These are phyloP conservation scores for Wallacemonas sp. DNA, from an alignment of 208 protist genomes.

Conservation along the genomic window DNA sequence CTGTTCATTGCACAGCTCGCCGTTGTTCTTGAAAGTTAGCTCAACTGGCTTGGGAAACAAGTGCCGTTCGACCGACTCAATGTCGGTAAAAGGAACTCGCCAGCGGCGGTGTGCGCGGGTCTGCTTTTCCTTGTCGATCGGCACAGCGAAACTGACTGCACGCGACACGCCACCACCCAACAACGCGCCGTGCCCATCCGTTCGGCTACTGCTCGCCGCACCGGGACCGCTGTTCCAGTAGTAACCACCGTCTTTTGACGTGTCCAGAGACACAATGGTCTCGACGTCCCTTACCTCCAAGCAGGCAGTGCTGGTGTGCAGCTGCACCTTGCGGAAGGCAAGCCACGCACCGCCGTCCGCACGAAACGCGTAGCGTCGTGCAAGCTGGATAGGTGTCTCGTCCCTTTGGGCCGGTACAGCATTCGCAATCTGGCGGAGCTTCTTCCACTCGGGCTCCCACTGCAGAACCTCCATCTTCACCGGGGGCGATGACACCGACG, in stretches of 20 bases:
- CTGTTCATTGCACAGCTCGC: background rate
- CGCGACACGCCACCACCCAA: background rate
- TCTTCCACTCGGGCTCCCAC: conserved; percentile 1
- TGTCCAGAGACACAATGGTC: background rate
- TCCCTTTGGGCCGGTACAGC: background rate
- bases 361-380: background rate
- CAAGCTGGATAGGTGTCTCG: background rate
- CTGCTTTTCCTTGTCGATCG: background rate
- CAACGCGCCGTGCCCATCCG: too few relatives aligned
- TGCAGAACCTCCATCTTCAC: conserved; percentile 15
- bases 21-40: conserved; percentile 20
- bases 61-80: conserved; percentile 25
- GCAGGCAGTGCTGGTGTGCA: background rate
- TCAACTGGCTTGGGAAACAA: conserved; percentile 27
- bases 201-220: background rate
- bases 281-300: conserved; percentile 9
- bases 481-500: too few relatives aligned
- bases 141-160: background rate
- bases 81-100: conserved; percentile 26
- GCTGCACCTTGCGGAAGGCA: background rate
- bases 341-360: background rate
- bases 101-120: conserved; percentile 9
- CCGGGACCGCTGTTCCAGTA: conserved; percentile 6
- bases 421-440: background rate
- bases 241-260: background rate